phyloP scores from a whole-genome alignment of 2,329 filamentous ascomycete species.

The Mycosphaerella arachidis region DNA sequence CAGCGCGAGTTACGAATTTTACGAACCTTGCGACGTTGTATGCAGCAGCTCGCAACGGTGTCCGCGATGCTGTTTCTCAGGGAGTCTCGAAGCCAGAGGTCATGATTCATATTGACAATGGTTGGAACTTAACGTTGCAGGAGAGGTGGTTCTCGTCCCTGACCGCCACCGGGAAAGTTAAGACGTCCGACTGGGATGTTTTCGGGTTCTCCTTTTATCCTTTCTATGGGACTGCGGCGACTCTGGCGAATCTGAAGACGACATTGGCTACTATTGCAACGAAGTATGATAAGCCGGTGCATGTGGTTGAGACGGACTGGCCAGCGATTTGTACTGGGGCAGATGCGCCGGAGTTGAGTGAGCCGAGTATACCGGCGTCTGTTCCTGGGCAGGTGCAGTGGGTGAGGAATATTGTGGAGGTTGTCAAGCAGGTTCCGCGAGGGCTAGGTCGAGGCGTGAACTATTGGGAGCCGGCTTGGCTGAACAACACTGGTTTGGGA shows the following conservation, averaged over 20 bases:
- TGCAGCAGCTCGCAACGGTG: conserved; percentile 28
- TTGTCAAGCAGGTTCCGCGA: conserved; percentile 27
- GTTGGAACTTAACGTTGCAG: conserved; percentile 31
- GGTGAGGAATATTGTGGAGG: conserved; percentile 26
- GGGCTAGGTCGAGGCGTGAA: conserved; percentile 31
- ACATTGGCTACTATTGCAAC: conserved; percentile 26
- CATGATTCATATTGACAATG: conserved; percentile 37
- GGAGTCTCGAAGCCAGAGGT: conserved; percentile 31
- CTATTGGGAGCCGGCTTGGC: conserved; percentile 33
- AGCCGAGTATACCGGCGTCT: conserved; percentile 27
- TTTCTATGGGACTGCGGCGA: conserved; percentile 33
- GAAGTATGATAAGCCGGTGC: conserved; percentile 31
- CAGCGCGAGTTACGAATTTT: conserved; percentile 32
- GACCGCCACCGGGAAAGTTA: conserved; percentile 28
- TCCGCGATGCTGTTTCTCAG: conserved; percentile 29
- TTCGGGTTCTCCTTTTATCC: conserved; percentile 31
- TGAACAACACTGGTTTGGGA: conserved; percentile 32
- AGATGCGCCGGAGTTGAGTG: conserved; percentile 29
- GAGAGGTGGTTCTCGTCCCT: conserved; percentile 31
- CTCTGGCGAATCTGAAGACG: conserved; percentile 25
- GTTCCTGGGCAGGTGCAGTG: conserved; percentile 29
- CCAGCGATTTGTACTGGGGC: conserved; percentile 26
- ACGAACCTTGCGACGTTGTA: conserved; percentile 32
- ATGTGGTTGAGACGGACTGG: conserved; percentile 34
- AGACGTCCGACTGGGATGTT: conserved; percentile 28